A percentile compares a stretch with the other conserved stretches of the same genome.
Evolutionary conservation across 2,329 filamentous ascomycete genomes (phyloP).

Genomic region (Teratosphaeria pseudoeucalypti): DNA sequence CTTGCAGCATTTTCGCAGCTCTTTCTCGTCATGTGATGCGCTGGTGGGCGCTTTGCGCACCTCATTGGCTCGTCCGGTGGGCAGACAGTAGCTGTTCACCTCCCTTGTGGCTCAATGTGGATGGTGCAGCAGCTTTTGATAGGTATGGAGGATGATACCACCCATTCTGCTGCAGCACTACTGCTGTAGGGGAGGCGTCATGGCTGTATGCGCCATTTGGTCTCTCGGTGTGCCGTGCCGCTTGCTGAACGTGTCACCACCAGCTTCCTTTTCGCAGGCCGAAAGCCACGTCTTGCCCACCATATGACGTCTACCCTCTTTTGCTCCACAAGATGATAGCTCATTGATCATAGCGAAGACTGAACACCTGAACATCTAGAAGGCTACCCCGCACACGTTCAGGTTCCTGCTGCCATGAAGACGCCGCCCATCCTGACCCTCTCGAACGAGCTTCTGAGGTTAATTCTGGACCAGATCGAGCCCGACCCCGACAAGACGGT

Average conservation of each 20-base stretch:
- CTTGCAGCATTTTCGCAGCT: neutral
- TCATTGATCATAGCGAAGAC: neutral
- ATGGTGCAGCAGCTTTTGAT: neutral
- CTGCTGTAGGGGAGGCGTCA: neutral
- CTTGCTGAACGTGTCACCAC: neutral
- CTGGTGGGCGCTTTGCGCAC: neutral
- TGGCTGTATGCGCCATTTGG: neutral
- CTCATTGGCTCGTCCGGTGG: neutral
- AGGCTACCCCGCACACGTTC: neutral
- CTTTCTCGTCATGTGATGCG: neutral
- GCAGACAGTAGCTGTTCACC: neutral
- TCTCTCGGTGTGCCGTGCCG: neutral
- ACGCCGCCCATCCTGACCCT: slow-evolving; percentile 26
- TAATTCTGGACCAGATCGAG: slow-evolving; percentile 42
- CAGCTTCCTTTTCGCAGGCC: neutral
- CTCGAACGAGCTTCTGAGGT: slow-evolving; percentile 41
- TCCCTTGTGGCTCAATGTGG: neutral
- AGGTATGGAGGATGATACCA: neutral
- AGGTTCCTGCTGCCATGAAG: neutral
- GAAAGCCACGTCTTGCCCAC: neutral
- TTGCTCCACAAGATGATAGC: neutral
- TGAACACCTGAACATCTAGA: neutral
- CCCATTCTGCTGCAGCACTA: neutral
- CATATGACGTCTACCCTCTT: neutral
- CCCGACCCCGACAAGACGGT: slow-evolving; percentile 42